Base-by-base conservation (phyloP, 495 filamentous ascomycete species). In the Trichoderma asperelloides region DNA sequence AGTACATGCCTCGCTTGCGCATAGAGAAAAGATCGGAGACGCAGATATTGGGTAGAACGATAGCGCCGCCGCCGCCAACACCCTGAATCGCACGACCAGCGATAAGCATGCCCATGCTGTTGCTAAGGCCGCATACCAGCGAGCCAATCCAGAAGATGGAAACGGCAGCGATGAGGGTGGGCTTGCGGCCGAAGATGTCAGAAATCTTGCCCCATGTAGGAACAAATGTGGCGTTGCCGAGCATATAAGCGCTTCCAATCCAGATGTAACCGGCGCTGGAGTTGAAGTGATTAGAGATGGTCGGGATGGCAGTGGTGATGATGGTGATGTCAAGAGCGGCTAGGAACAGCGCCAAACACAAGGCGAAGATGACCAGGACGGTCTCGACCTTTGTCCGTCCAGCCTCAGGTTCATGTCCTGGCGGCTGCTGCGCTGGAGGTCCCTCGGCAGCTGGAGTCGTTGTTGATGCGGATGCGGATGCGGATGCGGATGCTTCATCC, bases 111-210 rank as follows among this genome's bases (percentile, higher is more conserved):
- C 82, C 78, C 70, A 94, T 86, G 66, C 81, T 88, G 25, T 76
- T 79, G 33, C 88, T 83, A 47, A 89, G 67, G 2, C 84, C 91
- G 63, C 88, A 88, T 28, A 93, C 80, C 64, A 93, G 77, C 68
- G 87, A 89, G 21, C 84, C 88, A 30, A 72, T 71, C 67, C 77
- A 70, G 66, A 93, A 84, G 77, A 93, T 89, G 40, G 86, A 71
- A 25, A 86, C 73, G 37, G 89, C 88, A 15, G 84, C 65, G n/a
- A 95, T 76, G 47, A 93, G 78, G 47, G 91, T 85, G 3, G 82
- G 84, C 71, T 93, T 95, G 39, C 91, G 84, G 9, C 91, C 91
- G 80, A 85, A 93, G 66, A 95, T 92, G 70, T 93, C 91, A 39
- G 75, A 78, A 41, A 79, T 73, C 70, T 80, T 81, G 39, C 77